These are phyloP conservation scores for Pythium brachiatum DNA, from an alignment of 352 stramenopile genomes.

Conservation along the genomic window DNA sequence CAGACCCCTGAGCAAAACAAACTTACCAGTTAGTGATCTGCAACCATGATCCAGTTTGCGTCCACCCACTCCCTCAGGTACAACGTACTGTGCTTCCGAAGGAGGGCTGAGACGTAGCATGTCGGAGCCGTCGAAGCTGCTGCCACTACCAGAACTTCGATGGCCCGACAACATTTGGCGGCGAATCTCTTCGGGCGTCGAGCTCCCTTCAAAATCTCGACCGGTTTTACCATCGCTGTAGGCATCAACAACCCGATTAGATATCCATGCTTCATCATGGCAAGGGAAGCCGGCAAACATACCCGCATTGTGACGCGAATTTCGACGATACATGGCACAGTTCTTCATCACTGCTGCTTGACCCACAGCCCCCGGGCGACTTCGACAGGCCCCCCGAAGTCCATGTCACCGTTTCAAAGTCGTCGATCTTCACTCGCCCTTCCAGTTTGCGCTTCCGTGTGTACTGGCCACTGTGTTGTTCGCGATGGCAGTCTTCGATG, in stretches of 20 bases:
- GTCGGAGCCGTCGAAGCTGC: constrained; percentile 67
- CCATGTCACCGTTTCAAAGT: constrained; percentile 36
- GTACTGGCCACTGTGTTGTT: constrained; percentile 45
- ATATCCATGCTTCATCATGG: background rate
- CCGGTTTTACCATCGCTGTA: background rate
- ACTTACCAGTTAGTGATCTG: background rate
- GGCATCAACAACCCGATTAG: background rate
- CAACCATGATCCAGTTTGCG: too few relatives aligned
- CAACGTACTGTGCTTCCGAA: constrained; percentile 76
- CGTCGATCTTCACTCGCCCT: constrained; percentile 36
- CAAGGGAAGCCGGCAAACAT: constrained; percentile 10
- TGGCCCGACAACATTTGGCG: constrained; percentile 24
- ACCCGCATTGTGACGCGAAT: constrained; percentile 63
- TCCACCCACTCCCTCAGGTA: too few relatives aligned
- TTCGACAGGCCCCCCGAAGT: constrained; percentile 37
- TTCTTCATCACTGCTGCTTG: constrained; percentile 79
- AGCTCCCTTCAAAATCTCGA: background rate
- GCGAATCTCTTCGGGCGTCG: background rate
- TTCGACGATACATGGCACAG: constrained; percentile 67
- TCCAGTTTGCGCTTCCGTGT: constrained; percentile 71
- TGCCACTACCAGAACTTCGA: constrained; percentile 50
- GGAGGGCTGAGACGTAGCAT: constrained; percentile 66
- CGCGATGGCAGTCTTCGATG: constrained; percentile 65
- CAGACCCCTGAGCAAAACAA: constrained; percentile 47
- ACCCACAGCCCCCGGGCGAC: constrained; percentile 35